phyloP scores from a whole-genome alignment of 148 eudicot genomes.

The Simmondsia chinensis region DNA sequence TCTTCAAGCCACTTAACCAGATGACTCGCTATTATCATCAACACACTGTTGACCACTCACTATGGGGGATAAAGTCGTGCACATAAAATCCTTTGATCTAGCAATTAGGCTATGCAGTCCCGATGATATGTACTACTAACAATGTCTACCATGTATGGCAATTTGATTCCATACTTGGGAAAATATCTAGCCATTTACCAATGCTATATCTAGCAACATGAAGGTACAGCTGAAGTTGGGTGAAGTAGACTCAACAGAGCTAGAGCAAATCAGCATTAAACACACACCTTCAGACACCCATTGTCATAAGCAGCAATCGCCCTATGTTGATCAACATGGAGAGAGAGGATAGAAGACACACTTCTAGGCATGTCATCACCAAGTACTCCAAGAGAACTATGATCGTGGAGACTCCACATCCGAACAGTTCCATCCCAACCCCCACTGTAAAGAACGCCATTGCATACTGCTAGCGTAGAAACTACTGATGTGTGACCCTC shows the following conservation, averaged over 20 bases:
- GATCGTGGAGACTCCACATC: slow-evolving; percentile 81
- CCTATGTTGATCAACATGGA: slow-evolving; percentile 40
- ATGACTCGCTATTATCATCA: too few species aligned
- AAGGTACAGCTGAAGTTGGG: neutral
- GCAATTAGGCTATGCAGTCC: too few species aligned
- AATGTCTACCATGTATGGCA: too few species aligned
- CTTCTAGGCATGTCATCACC: slow-evolving; percentile 56
- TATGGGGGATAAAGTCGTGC: too few species aligned
- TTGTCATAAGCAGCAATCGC: slow-evolving; percentile 66
- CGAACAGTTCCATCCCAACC: slow-evolving; percentile 94
- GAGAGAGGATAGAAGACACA: slow-evolving; percentile 50
- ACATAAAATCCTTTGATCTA: too few species aligned
- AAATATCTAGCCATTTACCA: too few species aligned
- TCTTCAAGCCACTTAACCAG: too few species aligned
- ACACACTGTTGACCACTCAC: too few species aligned
- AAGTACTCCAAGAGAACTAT: slow-evolving; percentile 61
- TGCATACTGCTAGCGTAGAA: slow-evolving; percentile 46
- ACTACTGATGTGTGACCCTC: slow-evolving; percentile 89
- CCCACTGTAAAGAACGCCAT: slow-evolving; percentile 80
- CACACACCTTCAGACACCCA: slow-evolving; percentile 57
- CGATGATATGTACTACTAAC: too few species aligned
- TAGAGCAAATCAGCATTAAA: neutral
- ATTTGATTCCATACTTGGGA: too few species aligned
- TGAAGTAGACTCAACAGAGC: neutral
- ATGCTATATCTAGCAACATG: neutral